phyloP scores from a whole-genome alignment of 345 rosid species.

The Hibiscus tridactylites region DNA sequence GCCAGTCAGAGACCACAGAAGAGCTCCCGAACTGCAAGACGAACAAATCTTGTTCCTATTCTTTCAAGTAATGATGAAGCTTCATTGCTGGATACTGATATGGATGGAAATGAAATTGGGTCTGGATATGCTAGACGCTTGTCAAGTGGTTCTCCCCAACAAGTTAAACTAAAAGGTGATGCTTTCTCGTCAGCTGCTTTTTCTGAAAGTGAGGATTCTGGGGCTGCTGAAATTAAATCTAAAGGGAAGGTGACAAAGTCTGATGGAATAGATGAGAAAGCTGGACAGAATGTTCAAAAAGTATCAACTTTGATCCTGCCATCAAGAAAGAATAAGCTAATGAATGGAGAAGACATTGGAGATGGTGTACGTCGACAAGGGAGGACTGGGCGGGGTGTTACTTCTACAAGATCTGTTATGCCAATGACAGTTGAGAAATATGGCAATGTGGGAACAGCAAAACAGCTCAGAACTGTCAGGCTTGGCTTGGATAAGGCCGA shows the following conservation, averaged over 20 bases:
- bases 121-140: conserved; percentile 56
- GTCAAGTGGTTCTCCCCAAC: conserved; percentile 67
- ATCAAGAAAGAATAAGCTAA: conserved; percentile 73
- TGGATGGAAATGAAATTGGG: conserved; percentile 53
- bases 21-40: conserved; percentile 83
- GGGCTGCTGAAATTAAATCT: conserved; percentile 62
- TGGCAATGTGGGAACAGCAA: conserved; percentile 66
- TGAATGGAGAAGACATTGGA: conserved; percentile 58
- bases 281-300: conserved; percentile 57
- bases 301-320: conserved; percentile 41
- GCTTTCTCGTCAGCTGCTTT: conserved; percentile 53
- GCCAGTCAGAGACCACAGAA: conserved; percentile 84
- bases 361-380: conserved; percentile 85
- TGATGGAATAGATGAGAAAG: conserved; percentile 75
- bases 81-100: conserved; percentile 61
- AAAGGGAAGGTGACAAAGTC: conserved; percentile 61
- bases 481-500: conserved; percentile 59
- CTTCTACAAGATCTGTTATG: conserved; percentile 55
- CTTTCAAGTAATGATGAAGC: conserved; percentile 62
- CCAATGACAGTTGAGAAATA: conserved; percentile 54
- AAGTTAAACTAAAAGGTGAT: conserved; percentile 64
- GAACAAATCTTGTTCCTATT: conserved; percentile 68
- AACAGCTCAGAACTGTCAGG: conserved; percentile 76
- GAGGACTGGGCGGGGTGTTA: conserved; percentile 65
- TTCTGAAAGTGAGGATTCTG: conserved; percentile 94